Conservation (phyloP, 179 eudicot genomes). For the Pouteria campechiana region DNA sequence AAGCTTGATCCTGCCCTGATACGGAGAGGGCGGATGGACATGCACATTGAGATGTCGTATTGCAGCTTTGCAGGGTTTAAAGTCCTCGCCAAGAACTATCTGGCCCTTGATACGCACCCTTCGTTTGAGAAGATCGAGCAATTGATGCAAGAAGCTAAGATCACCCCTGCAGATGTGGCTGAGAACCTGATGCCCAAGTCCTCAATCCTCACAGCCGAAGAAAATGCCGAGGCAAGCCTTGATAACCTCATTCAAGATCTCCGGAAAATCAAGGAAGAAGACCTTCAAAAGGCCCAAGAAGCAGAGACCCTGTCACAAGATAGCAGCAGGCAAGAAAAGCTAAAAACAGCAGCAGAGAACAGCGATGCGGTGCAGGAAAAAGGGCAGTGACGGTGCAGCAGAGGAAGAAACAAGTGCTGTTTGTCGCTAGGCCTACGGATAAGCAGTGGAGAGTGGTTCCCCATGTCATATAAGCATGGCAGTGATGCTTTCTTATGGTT, state of each 20-base stretch:
- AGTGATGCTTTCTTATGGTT: too few relatives aligned
- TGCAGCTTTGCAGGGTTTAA: conserved; percentile 16
- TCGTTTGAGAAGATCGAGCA: conserved; percentile 2
- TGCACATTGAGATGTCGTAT: conserved; percentile 22
- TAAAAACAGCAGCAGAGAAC: too few relatives aligned
- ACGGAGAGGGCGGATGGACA: conserved; percentile 26
- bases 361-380: too few relatives aligned
- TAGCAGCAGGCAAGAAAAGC: too few relatives aligned
- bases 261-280: conserved; percentile 5
- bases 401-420: too few relatives aligned
- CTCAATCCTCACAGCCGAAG: too few relatives aligned
- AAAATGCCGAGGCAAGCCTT: conserved; percentile 8
- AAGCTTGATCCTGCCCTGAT: conserved; percentile 28
- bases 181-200: conserved; percentile 26
- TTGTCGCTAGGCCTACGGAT: too few relatives aligned
- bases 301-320: too few relatives aligned
- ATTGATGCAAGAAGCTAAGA: conserved; percentile 11
- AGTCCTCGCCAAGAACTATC: conserved; percentile 17
- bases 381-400: too few relatives aligned
- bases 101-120: conserved; percentile 5
- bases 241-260: conserved; percentile 10
- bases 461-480: too few relatives aligned
- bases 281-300: conserved; percentile 3
- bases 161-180: conserved; percentile 25
- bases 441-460: too few relatives aligned